These are phyloP conservation scores for Solanum medicagineum DNA, from an alignment of 257 asterid genomes.

Conservation along the genomic window DNA sequence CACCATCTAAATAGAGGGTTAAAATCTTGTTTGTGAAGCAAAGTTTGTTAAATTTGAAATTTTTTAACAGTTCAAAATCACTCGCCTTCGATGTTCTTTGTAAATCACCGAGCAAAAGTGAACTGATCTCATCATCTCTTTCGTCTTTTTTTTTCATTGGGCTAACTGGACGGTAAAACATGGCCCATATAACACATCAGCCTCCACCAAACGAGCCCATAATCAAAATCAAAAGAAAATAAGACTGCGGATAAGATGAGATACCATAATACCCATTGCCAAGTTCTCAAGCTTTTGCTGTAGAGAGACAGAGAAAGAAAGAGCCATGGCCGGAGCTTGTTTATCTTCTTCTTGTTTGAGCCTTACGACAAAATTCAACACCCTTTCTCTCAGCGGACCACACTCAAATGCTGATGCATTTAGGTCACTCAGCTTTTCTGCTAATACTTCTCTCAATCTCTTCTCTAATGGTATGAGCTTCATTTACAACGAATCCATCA, in stretches of 20 bases:
- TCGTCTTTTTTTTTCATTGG: background rate
- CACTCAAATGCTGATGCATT: slow-evolving; percentile 8
- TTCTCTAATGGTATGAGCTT: slow-evolving; percentile 47
- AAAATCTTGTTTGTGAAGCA: background rate
- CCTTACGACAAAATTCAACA: slow-evolving; percentile 28
- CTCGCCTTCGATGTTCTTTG: background rate
- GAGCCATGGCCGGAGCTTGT: slow-evolving; percentile 34
- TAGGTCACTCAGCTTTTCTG: slow-evolving; percentile 66
- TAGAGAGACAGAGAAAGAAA: background rate
- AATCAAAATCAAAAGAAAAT: background rate
- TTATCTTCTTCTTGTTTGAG: slow-evolving; percentile 36
- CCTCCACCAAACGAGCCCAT: background rate
- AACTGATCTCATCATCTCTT: background rate
- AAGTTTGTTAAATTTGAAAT: background rate
- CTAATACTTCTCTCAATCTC: slow-evolving; percentile 33
- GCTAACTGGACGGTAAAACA: background rate
- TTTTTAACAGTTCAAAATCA: background rate
- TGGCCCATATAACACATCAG: background rate
- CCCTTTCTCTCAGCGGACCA: slow-evolving; percentile 32
- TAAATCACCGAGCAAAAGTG: background rate
- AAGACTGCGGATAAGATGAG: background rate
- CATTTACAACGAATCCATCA: background rate
- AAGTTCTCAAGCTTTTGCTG: background rate
- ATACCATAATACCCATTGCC: background rate
- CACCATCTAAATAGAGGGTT: too few species aligned